Base-by-base conservation (phyloP, 2,329 filamentous ascomycete species). In the Emydomyces testavorans region DNA sequence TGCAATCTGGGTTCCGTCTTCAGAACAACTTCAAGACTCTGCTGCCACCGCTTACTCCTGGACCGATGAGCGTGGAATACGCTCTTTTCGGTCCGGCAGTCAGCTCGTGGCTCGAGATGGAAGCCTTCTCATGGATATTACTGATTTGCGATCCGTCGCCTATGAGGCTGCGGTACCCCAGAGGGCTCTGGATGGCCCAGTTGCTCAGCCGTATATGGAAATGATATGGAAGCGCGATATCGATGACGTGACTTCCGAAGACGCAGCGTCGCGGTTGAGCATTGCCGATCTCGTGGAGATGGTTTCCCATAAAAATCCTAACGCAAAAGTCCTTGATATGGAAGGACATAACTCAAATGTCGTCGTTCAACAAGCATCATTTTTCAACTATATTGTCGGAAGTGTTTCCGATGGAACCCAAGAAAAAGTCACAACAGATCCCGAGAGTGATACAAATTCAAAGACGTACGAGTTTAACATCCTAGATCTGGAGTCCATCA, bases 241-340 rank as follows among this genome's bases (percentile, higher is more conserved):
- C 18, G 29, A 34, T 32, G 21, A 3, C n/a, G 3, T 44, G 10
- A 15, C 36, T 18, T 11, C 21, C 21, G 23, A 31, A 29, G 29
- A 15, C 29, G n/a, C n/a, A n/a, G n/a, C 24, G 3, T n/a, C 8
- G n/a, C 16, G 2, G 8, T 3, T 18, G 4, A 29, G 39, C 8
- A 18, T 16, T 42, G 10, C 16, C 3, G 2, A 29, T 6, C n/a
- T 42, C 20, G 23, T 42, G 8, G 28, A 29, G 13, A 7, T 42
- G 26, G 3, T 42, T n/a, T 18, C 16, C 5, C 39, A 42, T 42
- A 42, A 42, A 13, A 29, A 48, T 21, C 49, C 49, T 8, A 23
- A 23, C 10, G 35, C 42, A 31, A 51, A 45, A 24, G 44, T 51
- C n/a, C 46, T 48, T 10, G 49, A 51, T n/a, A 32, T 51, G 5